Conservation (phyloP, 208 protist genomes). For the Novymonas esmeraldas region DNA sequence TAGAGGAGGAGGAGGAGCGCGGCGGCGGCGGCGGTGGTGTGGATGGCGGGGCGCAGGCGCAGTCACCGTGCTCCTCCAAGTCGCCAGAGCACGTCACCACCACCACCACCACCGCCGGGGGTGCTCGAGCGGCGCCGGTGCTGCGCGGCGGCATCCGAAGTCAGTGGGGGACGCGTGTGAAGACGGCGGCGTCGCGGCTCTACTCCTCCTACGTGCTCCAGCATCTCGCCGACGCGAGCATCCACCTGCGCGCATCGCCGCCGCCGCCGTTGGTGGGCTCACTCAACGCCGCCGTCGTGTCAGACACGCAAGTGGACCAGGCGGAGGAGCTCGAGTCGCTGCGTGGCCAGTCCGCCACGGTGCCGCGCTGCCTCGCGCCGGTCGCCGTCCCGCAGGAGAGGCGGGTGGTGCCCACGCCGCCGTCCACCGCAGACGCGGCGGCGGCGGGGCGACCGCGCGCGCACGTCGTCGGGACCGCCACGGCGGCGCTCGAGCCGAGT, state of each 20-base stretch:
- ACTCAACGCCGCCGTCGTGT: constrained; percentile 9
- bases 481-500: too few species aligned
- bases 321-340: constrained; percentile 46
- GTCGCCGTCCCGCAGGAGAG: constrained; percentile 18
- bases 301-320: constrained; percentile 30
- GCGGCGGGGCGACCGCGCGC: neutral
- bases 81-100: constrained; percentile 1
- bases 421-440: neutral
- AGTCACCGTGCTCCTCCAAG: neutral
- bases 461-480: neutral
- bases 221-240: constrained; percentile 21
- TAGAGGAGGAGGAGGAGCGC: neutral
- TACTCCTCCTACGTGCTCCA: constrained; percentile 41
- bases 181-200: constrained; percentile 35
- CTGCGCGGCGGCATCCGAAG: constrained; percentile 52
- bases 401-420: neutral
- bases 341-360: constrained; percentile 40
- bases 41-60: constrained; percentile 1
- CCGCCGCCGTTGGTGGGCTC: constrained; percentile 3
- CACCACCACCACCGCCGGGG: neutral
- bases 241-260: constrained; percentile 12
- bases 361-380: constrained; percentile 29
- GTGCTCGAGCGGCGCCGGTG: neutral
- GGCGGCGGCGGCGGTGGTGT: neutral
- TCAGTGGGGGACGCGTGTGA: constrained; percentile 33